Percentiles rank a stretch among this genome's conserved stretches.
phyloP scores from a whole-genome alignment of 2,329 filamentous ascomycete species.

The Pseudomassariella vexata region DNA sequence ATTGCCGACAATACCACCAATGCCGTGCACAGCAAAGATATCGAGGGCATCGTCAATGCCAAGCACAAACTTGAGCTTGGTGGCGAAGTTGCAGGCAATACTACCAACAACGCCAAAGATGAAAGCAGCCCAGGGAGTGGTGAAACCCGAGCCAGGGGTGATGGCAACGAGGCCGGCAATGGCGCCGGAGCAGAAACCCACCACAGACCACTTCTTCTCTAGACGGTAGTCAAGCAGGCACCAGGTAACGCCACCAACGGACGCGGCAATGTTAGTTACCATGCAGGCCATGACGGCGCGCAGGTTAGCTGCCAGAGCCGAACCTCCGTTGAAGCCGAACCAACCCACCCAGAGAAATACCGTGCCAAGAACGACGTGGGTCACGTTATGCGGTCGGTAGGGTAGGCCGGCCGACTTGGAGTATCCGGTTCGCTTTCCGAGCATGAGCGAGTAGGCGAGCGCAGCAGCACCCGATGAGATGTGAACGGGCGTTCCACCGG shows the following conservation, averaged over 20 bases:
- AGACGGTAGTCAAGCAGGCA: conserved; percentile 81
- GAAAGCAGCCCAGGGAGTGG: conserved; percentile 59
- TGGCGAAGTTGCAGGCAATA: conserved; percentile 75
- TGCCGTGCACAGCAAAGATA: conserved; percentile 83
- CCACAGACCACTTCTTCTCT: conserved; percentile 90
- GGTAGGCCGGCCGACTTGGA: conserved; percentile 55
- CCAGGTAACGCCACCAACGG: conserved; percentile 77
- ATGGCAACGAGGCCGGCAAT: conserved; percentile 86
- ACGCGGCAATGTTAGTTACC: conserved; percentile 82
- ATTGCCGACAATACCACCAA: conserved; percentile 78
- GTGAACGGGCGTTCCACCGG: conserved; percentile 70
- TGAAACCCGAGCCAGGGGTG: conserved; percentile 75
- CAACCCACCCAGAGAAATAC: conserved; percentile 86
- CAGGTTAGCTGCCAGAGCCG: conserved; percentile 74
- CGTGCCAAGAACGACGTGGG: conserved; percentile 67
- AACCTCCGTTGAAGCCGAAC: conserved; percentile 94
- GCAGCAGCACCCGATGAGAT: conserved; percentile 67
- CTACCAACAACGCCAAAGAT: conserved; percentile 55
- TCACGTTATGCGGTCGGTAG: conserved; percentile 69
- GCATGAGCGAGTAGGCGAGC: conserved; percentile 67
- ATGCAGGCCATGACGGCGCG: conserved; percentile 86
- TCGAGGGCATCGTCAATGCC: conserved; percentile 84
- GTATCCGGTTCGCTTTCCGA: conserved; percentile 63
- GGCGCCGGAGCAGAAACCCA: conserved; percentile 86
- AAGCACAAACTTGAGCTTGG: conserved; percentile 72